These are phyloP conservation scores for Naganishia randhawae DNA, from an alignment of 768 basidiomycete species.

Conservation along the genomic window DNA sequence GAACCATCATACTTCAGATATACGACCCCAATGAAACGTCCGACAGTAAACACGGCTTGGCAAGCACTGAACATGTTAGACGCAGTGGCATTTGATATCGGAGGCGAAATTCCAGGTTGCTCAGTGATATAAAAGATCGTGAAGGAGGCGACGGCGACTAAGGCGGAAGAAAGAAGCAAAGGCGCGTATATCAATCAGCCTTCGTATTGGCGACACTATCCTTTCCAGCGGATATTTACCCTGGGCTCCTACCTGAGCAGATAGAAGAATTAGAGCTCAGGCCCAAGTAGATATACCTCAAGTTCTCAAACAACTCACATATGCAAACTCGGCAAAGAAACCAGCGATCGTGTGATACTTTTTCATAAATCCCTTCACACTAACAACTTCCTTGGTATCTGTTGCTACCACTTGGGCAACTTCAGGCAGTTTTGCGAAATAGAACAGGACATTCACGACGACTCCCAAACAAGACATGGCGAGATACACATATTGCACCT, in stretches of 20 bases:
- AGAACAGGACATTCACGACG: conserved; percentile 35
- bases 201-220: not conserved
- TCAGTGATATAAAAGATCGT: conserved; percentile 38
- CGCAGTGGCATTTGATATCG: conserved; percentile 29
- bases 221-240: not conserved
- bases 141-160: conserved; percentile 41
- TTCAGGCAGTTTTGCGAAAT: conserved; percentile 42
- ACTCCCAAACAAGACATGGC: conserved; percentile 40
- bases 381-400: conserved; percentile 19
- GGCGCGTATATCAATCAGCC: not conserved
- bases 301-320: not conserved
- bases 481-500: conserved; percentile 42
- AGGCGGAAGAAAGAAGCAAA: not conserved
- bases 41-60: conserved; percentile 36
- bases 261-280: not conserved
- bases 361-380: conserved; percentile 30
- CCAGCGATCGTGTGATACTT: conserved; percentile 36
- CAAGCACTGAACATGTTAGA: conserved; percentile 38
- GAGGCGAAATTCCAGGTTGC: conserved; percentile 31
- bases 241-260: conserved; percentile 10
- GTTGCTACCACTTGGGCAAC: conserved; percentile 35
- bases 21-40: conserved; percentile 38
- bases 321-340: conserved; percentile 36
- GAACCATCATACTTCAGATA: conserved; percentile 32
- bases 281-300: not conserved